phyloP scores from a whole-genome alignment of 2,329 filamentous ascomycete species.

The Paecilomyces fulvus region DNA sequence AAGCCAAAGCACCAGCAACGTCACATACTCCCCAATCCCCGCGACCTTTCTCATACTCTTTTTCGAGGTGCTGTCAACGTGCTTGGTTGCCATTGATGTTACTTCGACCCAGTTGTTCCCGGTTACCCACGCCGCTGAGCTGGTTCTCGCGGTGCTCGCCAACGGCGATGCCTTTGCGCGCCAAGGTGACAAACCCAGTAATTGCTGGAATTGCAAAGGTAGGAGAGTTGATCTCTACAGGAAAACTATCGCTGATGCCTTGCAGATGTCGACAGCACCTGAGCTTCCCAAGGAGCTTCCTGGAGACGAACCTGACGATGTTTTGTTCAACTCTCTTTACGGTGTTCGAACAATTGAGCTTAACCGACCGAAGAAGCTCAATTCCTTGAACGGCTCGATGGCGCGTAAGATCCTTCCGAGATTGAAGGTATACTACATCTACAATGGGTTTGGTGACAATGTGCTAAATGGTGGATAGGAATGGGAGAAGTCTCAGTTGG shows the following conservation, averaged over 20 bases:
- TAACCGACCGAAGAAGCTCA: constrained; percentile 85
- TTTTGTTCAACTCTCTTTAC: constrained; percentile 81
- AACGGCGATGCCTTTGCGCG: constrained; percentile 67
- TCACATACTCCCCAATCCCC: background rate
- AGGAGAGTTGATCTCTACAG: constrained; percentile 11
- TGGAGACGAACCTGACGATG: constrained; percentile 75
- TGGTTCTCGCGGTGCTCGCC: constrained; percentile 36
- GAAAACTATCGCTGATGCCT: constrained; percentile 9
- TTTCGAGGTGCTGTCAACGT: constrained; percentile 7
- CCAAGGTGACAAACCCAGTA: constrained; percentile 59
- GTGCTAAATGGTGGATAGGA: constrained; percentile 41
- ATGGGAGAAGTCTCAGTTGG: constrained; percentile 91
- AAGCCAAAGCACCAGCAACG: background rate
- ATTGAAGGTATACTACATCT: constrained; percentile 45
- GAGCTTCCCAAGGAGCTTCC: constrained; percentile 46
- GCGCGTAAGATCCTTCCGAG: constrained; percentile 86
- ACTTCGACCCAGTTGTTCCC: constrained; percentile 30
- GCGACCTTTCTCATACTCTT: constrained; percentile 8
- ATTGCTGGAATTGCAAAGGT: constrained; percentile 48
- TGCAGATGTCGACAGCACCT: constrained; percentile 36
- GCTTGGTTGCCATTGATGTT: constrained; percentile 32
- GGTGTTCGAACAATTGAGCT: constrained; percentile 88
- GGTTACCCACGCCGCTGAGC: constrained; percentile 36
- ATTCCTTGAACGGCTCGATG: constrained; percentile 92
- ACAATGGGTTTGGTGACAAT: constrained; percentile 4